Conservation (phyloP, 1,139 yeast genomes). For the Geotrichum reessii region DNA sequence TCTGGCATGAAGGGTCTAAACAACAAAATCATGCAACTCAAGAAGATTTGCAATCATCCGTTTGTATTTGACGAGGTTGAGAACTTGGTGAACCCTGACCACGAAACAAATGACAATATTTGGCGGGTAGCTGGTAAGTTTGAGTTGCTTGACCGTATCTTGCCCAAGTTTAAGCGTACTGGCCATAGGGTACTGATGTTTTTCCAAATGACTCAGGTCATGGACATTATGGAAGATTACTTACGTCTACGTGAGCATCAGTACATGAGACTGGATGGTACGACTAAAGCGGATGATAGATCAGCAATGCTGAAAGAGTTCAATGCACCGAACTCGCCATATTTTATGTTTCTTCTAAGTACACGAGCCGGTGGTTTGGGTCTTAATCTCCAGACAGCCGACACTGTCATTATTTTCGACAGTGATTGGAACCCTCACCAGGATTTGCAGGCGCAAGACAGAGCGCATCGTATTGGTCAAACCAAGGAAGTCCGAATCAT, state of each 20-base stretch:
- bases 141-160: constrained; percentile 78
- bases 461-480: constrained; percentile 98
- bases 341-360: constrained; percentile 80
- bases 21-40: constrained; percentile 91
- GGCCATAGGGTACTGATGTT: constrained; percentile 91
- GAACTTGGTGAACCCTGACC: constrained; percentile 69
- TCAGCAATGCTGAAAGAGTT: constrained; percentile 73
- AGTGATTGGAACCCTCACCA: constrained; percentile 99
- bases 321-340: constrained; percentile 82
- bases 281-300: constrained; percentile 93
- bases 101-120: constrained; percentile 53
- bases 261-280: constrained; percentile 84
- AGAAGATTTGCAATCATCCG: constrained; percentile 96
- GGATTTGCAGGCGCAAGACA: constrained; percentile 96
- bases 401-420: constrained; percentile 91
- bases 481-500: constrained; percentile 92
- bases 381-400: constrained; percentile 91
- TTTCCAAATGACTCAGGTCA: constrained; percentile 97
- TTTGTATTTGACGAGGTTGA: constrained; percentile 97
- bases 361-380: constrained; percentile 99
- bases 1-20: constrained; percentile 85
- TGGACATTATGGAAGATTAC: constrained; percentile 98
- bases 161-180: constrained; percentile 78
- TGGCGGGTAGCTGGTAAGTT: constrained; percentile 94
- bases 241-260: constrained; percentile 66